A percentile compares a stretch with the other conserved stretches of the same genome.
Conservation (phyloP, 129 eudicot genomes). For the Tagetes erecta region DNA sequence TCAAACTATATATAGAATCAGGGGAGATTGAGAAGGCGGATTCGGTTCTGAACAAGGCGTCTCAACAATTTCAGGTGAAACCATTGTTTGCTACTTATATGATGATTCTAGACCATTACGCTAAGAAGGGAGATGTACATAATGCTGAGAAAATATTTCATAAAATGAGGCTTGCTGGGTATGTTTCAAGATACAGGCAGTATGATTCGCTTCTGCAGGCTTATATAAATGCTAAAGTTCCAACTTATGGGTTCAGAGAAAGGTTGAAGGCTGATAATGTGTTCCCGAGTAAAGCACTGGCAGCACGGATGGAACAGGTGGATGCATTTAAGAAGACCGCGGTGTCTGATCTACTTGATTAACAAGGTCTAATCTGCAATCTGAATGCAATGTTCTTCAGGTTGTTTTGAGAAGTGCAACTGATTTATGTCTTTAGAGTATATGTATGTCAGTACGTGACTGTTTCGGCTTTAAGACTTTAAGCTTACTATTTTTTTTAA, state of each 20-base stretch:
- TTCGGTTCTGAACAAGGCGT: constrained; percentile 53
- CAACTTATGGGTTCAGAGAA: constrained; percentile 75
- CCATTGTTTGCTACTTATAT: constrained; percentile 52
- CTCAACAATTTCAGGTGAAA: constrained; percentile 33
- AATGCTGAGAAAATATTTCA: constrained; percentile 71
- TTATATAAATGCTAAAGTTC: constrained; percentile 60
- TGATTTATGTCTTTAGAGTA: background rate
- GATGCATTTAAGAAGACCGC: constrained; percentile 65
- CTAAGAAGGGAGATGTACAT: constrained; percentile 71
- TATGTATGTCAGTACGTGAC: background rate
- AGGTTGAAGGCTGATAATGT: constrained; percentile 80
- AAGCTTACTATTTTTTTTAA: background rate
- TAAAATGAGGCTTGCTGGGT: constrained; percentile 66
- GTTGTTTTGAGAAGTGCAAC: no score
- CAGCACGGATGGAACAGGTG: constrained; percentile 40
- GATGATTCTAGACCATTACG: constrained; percentile 58
- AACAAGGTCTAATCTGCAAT: constrained; percentile 31
- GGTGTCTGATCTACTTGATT: constrained; percentile 64
- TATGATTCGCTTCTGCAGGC: constrained; percentile 55
- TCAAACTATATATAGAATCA: constrained; percentile 60
- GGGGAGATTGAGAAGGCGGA: constrained; percentile 90
- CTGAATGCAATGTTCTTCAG: background rate
- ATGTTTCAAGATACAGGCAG: constrained; percentile 40
- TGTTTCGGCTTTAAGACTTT: background rate
- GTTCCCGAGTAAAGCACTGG: constrained; percentile 50